Evolutionary conservation across 192 early-diverging fungal genomes (phyloP), one percentile per base, ranked within the genome.

Genomic region (Umbelopsis vinacea): DNA sequence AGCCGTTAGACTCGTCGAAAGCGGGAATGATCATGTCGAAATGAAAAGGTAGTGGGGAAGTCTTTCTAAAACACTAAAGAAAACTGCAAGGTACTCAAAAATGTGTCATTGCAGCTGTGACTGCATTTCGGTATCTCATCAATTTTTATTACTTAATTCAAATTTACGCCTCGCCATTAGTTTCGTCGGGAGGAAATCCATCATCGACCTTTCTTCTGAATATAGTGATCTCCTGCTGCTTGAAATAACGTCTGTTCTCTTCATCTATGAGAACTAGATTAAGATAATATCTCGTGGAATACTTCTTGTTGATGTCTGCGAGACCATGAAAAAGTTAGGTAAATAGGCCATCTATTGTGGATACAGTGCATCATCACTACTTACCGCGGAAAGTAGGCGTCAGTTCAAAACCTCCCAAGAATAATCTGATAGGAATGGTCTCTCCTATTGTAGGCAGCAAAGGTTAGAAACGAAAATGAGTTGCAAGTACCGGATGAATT

Each of bases 231-330:
- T 99, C 98, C 83, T 98, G 97, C 83, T 98, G 97, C 86, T 98
- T 99, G 76, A 98, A 99, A 80, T 99, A 99, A 67, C 97, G 87
- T 52, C 98, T 85, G 83, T 97, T 98, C 81, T 99, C 98, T 76
- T 99, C 96, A 79, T 99, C 98, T 67, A 99, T 91, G 19, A 99
- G 86, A 12, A 99, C 97, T 54, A 99, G 87, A 77, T 99, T 99
- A 60, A 99, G 82, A 78, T 97, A 98, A 80, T 99, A 99, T 55
- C 98, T 83, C n/a, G 95, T 95, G 1, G 95, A 97, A 77, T 97
- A 99, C 81, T 97, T 96, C 86, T 97, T 99, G 89, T 99, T 99
- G 19, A 99, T 95, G 77, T 75, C 67, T 54, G 46, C 17, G 40
- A 66, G 15, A 47, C 53, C 50, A 5, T 50, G 47, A 21, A 66